phyloP scores from a whole-genome alignment of 2,329 filamentous ascomycete species.

The Westerdykella sp. region DNA sequence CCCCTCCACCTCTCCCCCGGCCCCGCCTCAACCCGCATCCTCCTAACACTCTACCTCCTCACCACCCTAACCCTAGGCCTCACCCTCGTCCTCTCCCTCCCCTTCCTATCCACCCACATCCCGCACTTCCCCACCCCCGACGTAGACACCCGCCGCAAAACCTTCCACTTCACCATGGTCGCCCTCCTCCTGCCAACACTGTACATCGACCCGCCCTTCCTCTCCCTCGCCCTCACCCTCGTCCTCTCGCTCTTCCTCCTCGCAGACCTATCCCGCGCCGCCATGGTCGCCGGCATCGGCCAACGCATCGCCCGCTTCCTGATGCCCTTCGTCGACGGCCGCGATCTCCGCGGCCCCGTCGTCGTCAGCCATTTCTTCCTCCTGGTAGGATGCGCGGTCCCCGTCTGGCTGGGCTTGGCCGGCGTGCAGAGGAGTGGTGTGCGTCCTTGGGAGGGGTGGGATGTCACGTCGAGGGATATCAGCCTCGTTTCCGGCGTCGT shows the following conservation, averaged over 20 bases:
- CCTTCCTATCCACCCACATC: neutral
- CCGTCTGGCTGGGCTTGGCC: conserved; percentile 81
- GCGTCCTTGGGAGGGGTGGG: conserved; percentile 64
- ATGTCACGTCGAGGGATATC: conserved; percentile 62
- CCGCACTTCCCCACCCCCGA: conserved; percentile 52
- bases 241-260: conserved; percentile 80
- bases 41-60: conserved; percentile 69
- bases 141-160: conserved; percentile 91
- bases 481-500: conserved; percentile 90
- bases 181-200: conserved; percentile 85
- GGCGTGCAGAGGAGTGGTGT: conserved; percentile 53
- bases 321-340: conserved; percentile 87
- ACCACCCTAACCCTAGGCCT: conserved; percentile 65
- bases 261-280: conserved; percentile 81
- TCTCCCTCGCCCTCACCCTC: conserved; percentile 70
- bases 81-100: conserved; percentile 63
- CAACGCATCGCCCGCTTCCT: conserved; percentile 81
- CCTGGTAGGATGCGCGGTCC: conserved; percentile 88
- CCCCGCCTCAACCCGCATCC: conserved; percentile 72
- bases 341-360: conserved; percentile 87
- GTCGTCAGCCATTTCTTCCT: conserved; percentile 96
- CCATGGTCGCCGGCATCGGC: conserved; percentile 83
- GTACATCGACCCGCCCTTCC: conserved; percentile 80
- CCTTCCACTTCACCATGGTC: conserved; percentile 98
- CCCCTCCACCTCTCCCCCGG: conserved; percentile 55